Evolutionary conservation across 306 rosid genomes (phyloP).

Genomic region (Castanospermum australe): DNA sequence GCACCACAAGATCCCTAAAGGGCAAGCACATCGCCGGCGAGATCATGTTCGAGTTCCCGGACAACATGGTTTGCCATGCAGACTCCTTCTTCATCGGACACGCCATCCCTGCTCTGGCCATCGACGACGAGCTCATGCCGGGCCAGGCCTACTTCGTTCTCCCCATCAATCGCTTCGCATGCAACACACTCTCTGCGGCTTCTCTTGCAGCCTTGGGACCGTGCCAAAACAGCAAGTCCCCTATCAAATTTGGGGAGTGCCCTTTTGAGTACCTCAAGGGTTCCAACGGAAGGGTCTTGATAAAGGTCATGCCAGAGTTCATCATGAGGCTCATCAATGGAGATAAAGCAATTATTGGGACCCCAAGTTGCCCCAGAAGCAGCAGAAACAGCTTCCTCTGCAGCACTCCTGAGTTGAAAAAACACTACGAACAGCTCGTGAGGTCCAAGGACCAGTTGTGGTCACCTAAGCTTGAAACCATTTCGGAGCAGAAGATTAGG

Average conservation of each 20-base stretch:
- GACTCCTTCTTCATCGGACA: conserved; percentile 82
- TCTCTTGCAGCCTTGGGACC: conserved; percentile 45
- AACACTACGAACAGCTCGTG: conserved; percentile 74
- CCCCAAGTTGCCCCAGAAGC: neutral
- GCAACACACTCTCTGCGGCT: conserved; percentile 45
- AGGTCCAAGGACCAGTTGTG: conserved; percentile 68
- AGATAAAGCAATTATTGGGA: neutral
- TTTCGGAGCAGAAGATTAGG: conserved; percentile 65
- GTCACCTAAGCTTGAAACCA: conserved; percentile 87
- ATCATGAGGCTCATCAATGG: conserved; percentile 44
- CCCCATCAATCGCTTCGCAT: conserved; percentile 49
- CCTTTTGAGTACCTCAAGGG: conserved; percentile 69
- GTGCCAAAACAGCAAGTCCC: conserved; percentile 3
- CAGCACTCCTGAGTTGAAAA: conserved; percentile 83
- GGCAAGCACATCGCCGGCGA: conserved; percentile 65
- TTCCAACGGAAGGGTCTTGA: conserved; percentile 51
- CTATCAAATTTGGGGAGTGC: conserved; percentile 43
- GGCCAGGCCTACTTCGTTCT: conserved; percentile 80
- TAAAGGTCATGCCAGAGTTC: conserved; percentile 78
- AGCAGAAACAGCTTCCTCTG: conserved; percentile 51
- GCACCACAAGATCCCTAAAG: conserved; percentile 40
- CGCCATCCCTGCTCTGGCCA: conserved; percentile 50
- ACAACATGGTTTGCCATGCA: conserved; percentile 68
- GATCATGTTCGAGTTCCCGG: conserved; percentile 69
- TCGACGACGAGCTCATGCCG: conserved; percentile 46